Evolutionary conservation across 2,329 filamentous ascomycete species (phyloP), one percentile per base, ranked within the genome.

Genomic region (Trichoderma atroviride): DNA sequence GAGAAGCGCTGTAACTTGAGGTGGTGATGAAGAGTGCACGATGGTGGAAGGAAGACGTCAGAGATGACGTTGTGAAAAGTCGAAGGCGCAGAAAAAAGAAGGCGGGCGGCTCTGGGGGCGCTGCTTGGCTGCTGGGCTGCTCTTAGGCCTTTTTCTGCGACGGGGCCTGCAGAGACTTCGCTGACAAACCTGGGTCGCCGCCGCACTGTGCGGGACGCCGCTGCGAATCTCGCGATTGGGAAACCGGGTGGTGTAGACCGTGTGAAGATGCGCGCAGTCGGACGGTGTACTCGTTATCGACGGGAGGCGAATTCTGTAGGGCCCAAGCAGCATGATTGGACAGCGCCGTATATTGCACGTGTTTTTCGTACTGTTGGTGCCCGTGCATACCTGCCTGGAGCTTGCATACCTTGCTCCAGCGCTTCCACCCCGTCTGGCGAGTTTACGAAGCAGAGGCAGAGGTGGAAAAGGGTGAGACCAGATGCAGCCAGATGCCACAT

Each of bases 41-140:
- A 77, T 77, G 74, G 69, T 71, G 73, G 76, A 75, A 72, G 75
- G 76, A 82, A 82, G 81, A 82, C 81, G 81, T 82, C 81, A 82
- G 81, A 82, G 81, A 82, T 82, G 81, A 82, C 81, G 81, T 82
- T 82, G 80, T 78, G 77, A 73, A 75, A 79, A 79, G 76, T 35
- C 77, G 77, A 78, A 75, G 76, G 77, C 77, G 78, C 74, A 76
- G 74, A 74, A 77, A 76, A 73, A 73, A 75, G 72, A 71, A 69
- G 70, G 70, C 71, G 71, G 76, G 74, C 75, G 75, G 68, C 62
- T 67, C 68, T 53, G 64, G 64, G 65, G 63, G 65, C 31, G 56
- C 24, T 68, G 43, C n/a, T 59, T 62, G 66, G 56, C 65, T 68
- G 65, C 65, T 68, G 65, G 65, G 56, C 65, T 61, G 43, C 43